Base-by-base conservation (phyloP, 805 yeast species). In the Metschnikowia chrysomelidarum region DNA sequence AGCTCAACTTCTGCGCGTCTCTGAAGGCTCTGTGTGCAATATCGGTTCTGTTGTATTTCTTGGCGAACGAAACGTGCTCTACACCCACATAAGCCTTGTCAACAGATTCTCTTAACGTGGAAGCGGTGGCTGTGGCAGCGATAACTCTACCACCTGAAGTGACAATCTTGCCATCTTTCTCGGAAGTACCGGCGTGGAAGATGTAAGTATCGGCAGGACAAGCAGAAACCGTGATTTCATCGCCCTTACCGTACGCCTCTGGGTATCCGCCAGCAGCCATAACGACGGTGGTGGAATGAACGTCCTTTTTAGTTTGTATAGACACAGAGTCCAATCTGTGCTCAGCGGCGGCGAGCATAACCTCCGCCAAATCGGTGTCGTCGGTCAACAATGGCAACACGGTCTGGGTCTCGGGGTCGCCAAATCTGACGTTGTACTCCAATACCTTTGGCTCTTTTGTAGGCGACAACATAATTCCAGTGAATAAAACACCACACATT, bases 341-440 rank as follows among this genome's bases (percentile, higher is more conserved):
- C 60, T 91, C 96, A 28, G 93, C 95, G 47, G 95, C 82, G 29
- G 98, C 98, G 36, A 91, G 64, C 76, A 94, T 78, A 30, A 93
- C 79, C 62, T 89, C 87, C 30, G 96, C 93, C 54, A 93, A 73
- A 63, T 93, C 99, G n/a, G 96, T 82, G 36, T 80, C 83, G 26
- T 78, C 76, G 30, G 86, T 68, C 45, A 93, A 68, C 54, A 93
- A 72, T 14, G 97, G 96, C 55, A 93, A 69, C 16, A 93, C 95
- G 3, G 97, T 86, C 69, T 93, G 98, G 22, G 98, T 93, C 67
- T 93, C 99, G 48, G 99, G 99, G 61, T 93, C 99, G 45, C 99
- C 99, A 51, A 93, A 94, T 65, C 99, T 81, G 33, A 94, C 98
- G 52, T 93, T 93, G 66, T 94, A 93, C 64, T 93, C 99, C 54